These are phyloP conservation scores for Kodamaea derodonti DNA, from an alignment of 1,139 yeast species.

Conservation along the genomic window DNA sequence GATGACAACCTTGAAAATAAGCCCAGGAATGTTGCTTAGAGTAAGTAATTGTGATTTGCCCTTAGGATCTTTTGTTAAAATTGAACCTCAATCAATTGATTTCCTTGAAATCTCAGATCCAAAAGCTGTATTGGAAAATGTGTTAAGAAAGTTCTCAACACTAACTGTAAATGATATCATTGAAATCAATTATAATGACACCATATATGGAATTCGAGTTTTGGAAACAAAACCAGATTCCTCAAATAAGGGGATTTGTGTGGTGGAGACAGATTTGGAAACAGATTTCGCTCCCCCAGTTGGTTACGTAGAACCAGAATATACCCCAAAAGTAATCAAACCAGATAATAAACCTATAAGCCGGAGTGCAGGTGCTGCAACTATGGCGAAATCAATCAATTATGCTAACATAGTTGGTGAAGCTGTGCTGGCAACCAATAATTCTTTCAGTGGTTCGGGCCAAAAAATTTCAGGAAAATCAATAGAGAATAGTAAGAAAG, in stretches of 20 bases:
- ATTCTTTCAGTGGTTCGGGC: constrained; percentile 58
- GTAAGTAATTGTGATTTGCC: constrained; percentile 78
- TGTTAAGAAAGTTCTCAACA: constrained; percentile 83
- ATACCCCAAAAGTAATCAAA: constrained; percentile 32
- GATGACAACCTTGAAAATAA: constrained; percentile 71
- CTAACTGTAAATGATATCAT: constrained; percentile 81
- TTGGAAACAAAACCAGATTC: constrained; percentile 85
- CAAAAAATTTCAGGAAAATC: constrained; percentile 69
- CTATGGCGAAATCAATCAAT: constrained; percentile 77
- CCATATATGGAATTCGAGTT: constrained; percentile 75
- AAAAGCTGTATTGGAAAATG: constrained; percentile 92
- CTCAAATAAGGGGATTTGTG: constrained; percentile 68
- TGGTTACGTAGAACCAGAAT: constrained; percentile 91
- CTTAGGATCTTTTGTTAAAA: constrained; percentile 81
- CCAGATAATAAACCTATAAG: constrained; percentile 29
- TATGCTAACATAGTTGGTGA: constrained; percentile 58
- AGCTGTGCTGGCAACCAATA: constrained; percentile 19
- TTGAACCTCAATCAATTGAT: constrained; percentile 93
- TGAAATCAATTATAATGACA: constrained; percentile 83
- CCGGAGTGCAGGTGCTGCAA: constrained; percentile 53
- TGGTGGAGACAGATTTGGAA: constrained; percentile 92
- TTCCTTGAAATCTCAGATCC: constrained; percentile 94
- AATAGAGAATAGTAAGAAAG: constrained; percentile 18
- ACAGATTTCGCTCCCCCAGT: constrained; percentile 99
- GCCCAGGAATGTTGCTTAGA: constrained; percentile 77